Base-by-base conservation (phyloP, 768 basidiomycete species). In the Tephrocybe sp. region DNA sequence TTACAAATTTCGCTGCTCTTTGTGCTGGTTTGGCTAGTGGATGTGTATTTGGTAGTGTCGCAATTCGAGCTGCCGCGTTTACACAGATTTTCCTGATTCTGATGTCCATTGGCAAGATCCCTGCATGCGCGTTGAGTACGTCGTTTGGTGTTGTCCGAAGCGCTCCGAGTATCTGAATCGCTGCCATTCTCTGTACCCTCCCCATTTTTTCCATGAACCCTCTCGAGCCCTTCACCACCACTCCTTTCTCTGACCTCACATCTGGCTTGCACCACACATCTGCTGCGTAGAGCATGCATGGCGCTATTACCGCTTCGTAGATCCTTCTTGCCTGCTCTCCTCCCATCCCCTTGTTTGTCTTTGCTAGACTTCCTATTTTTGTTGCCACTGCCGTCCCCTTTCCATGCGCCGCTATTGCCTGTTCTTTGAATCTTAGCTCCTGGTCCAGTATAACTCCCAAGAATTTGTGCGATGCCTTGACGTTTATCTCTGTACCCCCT, bases 391-490 rank as follows among this genome's bases (percentile, higher is more conserved):
- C 49, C 1, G 47, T 50, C 11, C 30, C 49, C 16, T 55, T 55
- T 5, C 26, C 54, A 12, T 43, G 18, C 1, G 52, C 56, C 2
- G 52, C 45, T 13, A 51, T 38, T 9, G 34, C 39, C 6, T 63
- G 58, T 5, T 35, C 40, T 12, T 48, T 54, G 51, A 55, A 63
- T 0, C 30, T 6, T 0, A 61, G 47, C 24, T 54, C 31, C 18
- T 61, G 35, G 40, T 63, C 41, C 1, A 63, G 9, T 1, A 53
- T 28, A 2, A 63, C 38, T 0, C 60, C 61, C n/a, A 63, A 46
- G 47, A 53, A 59, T 18, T 49, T 55, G 44, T 44, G 28, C 16
- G 19, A 9, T 15, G 4, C 7, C n/a, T 19, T 19, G 4, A 35
- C 13, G 15, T 19, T 32, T 30, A 49, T 13, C 24, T 15, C 11